A percentile compares a stretch with the other conserved stretches of the same genome.
Conservation (phyloP, 257 asterid species). For the Salvia splendens region DNA sequence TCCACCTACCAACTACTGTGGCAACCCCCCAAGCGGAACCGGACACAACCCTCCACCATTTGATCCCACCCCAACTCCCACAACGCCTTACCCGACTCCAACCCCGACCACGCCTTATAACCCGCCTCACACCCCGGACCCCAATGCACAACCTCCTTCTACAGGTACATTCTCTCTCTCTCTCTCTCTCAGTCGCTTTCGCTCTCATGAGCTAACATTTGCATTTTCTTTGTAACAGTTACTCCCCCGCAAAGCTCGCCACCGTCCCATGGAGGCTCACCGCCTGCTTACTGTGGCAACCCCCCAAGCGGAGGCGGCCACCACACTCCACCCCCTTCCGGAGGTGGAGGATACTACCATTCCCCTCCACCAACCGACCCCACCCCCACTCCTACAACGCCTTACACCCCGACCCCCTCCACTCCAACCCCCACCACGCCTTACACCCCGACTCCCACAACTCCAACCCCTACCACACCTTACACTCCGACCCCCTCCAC, state of each 20-base stretch:
- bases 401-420: constrained; percentile 39
- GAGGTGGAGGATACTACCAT: constrained; percentile 47
- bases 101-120: no score
- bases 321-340: constrained; percentile 49
- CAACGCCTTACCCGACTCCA: no score
- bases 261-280: constrained; percentile 46
- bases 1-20: no score
- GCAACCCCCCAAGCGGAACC: no score
- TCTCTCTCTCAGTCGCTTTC: neutral
- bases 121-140: no score
- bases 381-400: constrained; percentile 41
- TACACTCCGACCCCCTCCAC: constrained; percentile 39
- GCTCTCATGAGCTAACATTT: neutral
- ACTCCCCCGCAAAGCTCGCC: constrained; percentile 49
- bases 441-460: no score
- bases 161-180: constrained; percentile 34
- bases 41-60: no score
- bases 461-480: constrained; percentile 22
- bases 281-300: constrained; percentile 69
- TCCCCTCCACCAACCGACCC: constrained; percentile 35
- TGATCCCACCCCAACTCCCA: no score
- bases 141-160: constrained; percentile 43
- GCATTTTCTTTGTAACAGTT: constrained; percentile 40
- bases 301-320: constrained; percentile 55
- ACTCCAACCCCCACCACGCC: constrained; percentile 4